A percentile compares a stretch with the other conserved stretches of the same genome.
phyloP scores from a whole-genome alignment of 352 stramenopile genomes.

The Phytophthora fragariae region DNA sequence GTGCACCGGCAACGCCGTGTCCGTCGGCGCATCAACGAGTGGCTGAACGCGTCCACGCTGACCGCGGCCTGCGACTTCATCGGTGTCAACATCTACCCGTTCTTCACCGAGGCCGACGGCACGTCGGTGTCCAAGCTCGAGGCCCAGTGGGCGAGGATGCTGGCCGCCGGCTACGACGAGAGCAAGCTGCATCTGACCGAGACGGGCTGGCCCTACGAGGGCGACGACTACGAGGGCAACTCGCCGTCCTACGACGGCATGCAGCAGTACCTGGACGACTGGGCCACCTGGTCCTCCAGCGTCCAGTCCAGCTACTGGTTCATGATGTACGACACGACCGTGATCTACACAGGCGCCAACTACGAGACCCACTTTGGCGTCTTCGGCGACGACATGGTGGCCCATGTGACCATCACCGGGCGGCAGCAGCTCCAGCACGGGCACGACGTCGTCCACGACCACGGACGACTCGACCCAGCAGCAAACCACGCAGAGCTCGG shows the following conservation, averaged over 20 bases:
- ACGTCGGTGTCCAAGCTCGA: slow-evolving; percentile 58
- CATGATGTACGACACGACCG: slow-evolving; percentile 69
- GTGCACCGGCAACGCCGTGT: too few species aligned
- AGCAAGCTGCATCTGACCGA: slow-evolving; percentile 57
- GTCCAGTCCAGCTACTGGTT: slow-evolving; percentile 57
- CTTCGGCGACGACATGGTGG: slow-evolving; percentile 48
- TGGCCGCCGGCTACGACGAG: slow-evolving; percentile 42
- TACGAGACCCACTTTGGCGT: slow-evolving; percentile 72
- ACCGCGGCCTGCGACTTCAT: slow-evolving; percentile 35
- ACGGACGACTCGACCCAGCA: too few species aligned
- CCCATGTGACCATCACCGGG: slow-evolving; percentile 55
- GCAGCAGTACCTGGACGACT: slow-evolving; percentile 58
- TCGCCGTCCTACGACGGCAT: slow-evolving; percentile 50
- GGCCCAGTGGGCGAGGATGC: slow-evolving; percentile 53
- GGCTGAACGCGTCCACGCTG: slow-evolving; percentile 41
- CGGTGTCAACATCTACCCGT: slow-evolving; percentile 58
- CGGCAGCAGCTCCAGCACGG: too few species aligned
- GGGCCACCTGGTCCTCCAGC: slow-evolving; percentile 41
- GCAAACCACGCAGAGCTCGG: too few species aligned
- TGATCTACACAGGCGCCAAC: slow-evolving; percentile 48
- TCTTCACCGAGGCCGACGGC: slow-evolving; percentile 50
- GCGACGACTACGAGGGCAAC: slow-evolving; percentile 44
- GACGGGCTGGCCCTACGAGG: slow-evolving; percentile 65
- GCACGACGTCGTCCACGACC: too few species aligned
- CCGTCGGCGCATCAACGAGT: too few species aligned